Percentiles rank a stretch among this genome's conserved stretches.
These are phyloP conservation scores for Neoarthrinium moseri DNA, from an alignment of 2,329 filamentous ascomycete genomes.

Conservation along the genomic window DNA sequence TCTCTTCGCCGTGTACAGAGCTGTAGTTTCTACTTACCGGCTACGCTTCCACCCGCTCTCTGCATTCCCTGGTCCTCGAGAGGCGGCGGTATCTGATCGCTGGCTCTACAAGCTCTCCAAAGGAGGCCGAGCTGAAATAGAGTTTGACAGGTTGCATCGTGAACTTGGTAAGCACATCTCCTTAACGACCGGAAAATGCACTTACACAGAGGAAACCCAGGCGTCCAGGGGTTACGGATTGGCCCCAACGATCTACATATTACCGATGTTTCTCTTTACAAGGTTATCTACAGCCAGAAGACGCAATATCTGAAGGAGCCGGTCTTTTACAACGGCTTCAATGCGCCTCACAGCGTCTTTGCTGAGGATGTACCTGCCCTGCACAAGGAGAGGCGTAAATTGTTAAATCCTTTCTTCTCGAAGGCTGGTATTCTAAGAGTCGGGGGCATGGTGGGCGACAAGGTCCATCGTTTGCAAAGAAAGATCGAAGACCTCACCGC, in stretches of 20 bases:
- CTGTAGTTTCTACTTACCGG: not conserved
- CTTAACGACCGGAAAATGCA: too few species aligned
- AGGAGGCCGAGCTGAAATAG: not conserved
- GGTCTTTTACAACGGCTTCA: not conserved
- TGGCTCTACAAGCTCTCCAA: not conserved
- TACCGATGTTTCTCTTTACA: not conserved
- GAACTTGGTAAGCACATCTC: not conserved
- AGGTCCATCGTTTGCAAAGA: not conserved
- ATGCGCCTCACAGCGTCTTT: not conserved
- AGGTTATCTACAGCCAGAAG: not conserved
- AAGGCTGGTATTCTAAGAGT: not conserved
- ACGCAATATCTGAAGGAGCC: not conserved
- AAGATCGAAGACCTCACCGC: not conserved
- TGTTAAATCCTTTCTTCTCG: not conserved
- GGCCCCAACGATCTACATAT: not conserved
- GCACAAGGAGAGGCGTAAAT: not conserved
- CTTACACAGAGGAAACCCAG: too few species aligned
- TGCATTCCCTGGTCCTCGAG: not conserved
- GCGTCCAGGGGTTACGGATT: not conserved
- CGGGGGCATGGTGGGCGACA: not conserved
- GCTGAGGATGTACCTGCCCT: not conserved
- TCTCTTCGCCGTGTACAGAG: not conserved
- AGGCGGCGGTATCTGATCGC: not conserved
- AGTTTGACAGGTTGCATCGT: not conserved
- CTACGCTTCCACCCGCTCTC: not conserved